Evolutionary conservation across 139 green algal species (phyloP).

Genomic region (Chlorella sp.): DNA sequence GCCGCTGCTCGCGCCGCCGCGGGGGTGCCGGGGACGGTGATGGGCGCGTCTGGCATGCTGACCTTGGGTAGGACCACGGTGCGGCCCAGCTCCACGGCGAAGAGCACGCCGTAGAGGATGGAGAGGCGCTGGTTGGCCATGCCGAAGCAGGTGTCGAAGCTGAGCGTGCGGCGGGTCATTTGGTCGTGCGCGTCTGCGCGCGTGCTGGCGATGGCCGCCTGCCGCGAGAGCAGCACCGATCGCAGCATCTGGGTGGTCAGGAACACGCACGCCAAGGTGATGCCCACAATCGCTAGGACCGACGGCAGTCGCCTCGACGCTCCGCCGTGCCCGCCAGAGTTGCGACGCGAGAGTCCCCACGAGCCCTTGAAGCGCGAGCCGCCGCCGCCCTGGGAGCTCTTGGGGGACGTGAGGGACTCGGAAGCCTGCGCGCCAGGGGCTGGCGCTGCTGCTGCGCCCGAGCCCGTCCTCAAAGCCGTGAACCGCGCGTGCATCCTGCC

Average conservation of each 20-base stretch:
- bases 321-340: not conserved
- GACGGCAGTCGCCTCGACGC: not conserved
- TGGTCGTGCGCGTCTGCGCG: not conserved
- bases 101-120: slow-evolving; percentile 3
- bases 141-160: slow-evolving; percentile 9
- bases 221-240: not conserved
- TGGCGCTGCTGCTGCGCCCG: not conserved
- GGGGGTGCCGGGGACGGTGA: not conserved
- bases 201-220: not conserved
- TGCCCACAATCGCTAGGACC: not conserved
- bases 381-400: too few species aligned
- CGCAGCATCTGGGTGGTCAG: not conserved
- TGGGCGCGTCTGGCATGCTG: not conserved
- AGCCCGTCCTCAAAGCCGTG: not conserved
- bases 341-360: too few species aligned
- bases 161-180: not conserved
- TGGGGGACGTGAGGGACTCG: too few species aligned
- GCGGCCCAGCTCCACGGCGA: slow-evolving; percentile 8
- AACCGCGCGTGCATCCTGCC: not conserved
- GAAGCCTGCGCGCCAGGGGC: too few species aligned
- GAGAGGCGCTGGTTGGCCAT: slow-evolving; percentile 13
- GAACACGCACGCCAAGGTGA: not conserved
- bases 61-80: slow-evolving; percentile 2
- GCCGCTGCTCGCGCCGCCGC: too few species aligned
- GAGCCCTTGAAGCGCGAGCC: too few species aligned